A percentile compares a stretch with the other conserved stretches of the same genome.
phyloP scores from a whole-genome alignment of 192 early-diverging fungal genomes.

The Backusella macrospora region DNA sequence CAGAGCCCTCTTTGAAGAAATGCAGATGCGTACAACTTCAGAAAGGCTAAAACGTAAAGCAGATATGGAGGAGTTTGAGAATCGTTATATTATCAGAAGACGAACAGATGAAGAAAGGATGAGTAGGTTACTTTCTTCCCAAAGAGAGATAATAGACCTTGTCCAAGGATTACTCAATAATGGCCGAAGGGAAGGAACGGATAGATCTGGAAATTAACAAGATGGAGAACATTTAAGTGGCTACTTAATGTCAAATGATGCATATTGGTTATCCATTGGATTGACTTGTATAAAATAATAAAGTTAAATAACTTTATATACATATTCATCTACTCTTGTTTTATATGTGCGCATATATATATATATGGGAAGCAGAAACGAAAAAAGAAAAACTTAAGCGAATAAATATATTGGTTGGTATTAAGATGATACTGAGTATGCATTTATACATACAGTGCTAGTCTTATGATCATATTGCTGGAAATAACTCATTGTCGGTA shows the following conservation, averaged over 20 bases:
- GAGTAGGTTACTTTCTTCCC: neutral
- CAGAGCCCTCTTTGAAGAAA: slow-evolving; percentile 1
- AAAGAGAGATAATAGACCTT: slow-evolving; percentile 2
- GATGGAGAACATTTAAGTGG: neutral
- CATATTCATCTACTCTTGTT: too few species aligned
- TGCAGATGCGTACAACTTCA: neutral
- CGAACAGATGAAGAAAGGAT: neutral
- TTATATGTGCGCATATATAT: neutral
- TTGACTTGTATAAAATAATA: neutral
- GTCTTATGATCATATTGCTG: too few species aligned
- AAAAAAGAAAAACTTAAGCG: too few species aligned
- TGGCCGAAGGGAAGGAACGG: neutral
- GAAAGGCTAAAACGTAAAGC: slow-evolving; percentile 2
- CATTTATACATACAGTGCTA: too few species aligned
- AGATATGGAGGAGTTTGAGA: neutral
- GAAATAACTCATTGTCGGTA: too few species aligned
- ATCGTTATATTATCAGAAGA: neutral
- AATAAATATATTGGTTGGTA: too few species aligned
- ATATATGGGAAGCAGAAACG: too few species aligned
- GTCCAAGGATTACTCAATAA: neutral
- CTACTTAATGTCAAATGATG: neutral
- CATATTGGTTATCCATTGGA: neutral
- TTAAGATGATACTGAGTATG: too few species aligned
- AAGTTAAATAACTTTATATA: neutral
- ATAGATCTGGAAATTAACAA: neutral